Evolutionary conservation across 108 stramenopile species (phyloP).

Genomic region (Cyclotella baltica): DNA sequence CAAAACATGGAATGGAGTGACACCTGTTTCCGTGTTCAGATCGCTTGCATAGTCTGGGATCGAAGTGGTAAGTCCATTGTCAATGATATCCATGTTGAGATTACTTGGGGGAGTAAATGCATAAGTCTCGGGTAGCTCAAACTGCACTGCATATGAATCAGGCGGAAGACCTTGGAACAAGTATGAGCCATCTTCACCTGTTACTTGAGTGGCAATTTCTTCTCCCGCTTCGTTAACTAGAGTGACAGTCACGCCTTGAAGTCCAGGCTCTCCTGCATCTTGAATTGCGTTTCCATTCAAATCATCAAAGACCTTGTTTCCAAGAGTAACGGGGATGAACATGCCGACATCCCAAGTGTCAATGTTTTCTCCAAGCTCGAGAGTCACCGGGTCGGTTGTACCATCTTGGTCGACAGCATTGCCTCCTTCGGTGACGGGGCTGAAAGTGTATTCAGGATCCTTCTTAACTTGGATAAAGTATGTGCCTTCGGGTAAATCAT

Average conservation of each 20-base stretch:
- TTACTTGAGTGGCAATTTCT: slow-evolving; percentile 26
- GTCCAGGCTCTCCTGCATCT: slow-evolving; percentile 24
- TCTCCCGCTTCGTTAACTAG: slow-evolving; percentile 23
- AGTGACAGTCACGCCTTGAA: slow-evolving; percentile 28
- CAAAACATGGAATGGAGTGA: slow-evolving; percentile 23
- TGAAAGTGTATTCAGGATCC: slow-evolving; percentile 27
- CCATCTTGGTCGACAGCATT: slow-evolving; percentile 25
- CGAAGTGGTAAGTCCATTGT: not conserved
- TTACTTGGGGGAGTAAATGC: slow-evolving; percentile 28
- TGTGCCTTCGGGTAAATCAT: slow-evolving; percentile 11
- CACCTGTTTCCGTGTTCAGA: slow-evolving; percentile 20
- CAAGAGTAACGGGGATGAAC: slow-evolving; percentile 19
- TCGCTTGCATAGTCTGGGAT: slow-evolving; percentile 25
- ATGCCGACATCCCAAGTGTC: slow-evolving; percentile 38
- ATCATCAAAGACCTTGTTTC: slow-evolving; percentile 43
- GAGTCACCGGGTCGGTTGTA: slow-evolving; percentile 17
- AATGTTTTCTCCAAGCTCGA: slow-evolving; percentile 13
- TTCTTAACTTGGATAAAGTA: slow-evolving; percentile 12
- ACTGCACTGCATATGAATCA: slow-evolving; percentile 29
- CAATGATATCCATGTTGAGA: slow-evolving; percentile 15
- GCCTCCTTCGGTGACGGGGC: slow-evolving; percentile 19
- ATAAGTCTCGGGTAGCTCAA: slow-evolving; percentile 29
- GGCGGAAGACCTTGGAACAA: slow-evolving; percentile 31
- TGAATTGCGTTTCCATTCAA: slow-evolving; percentile 34
- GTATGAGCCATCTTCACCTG: slow-evolving; percentile 32